Evolutionary conservation across 352 stramenopile genomes (phyloP), one percentile per base, ranked within the genome.

Genomic region (Phytopythium boreale): DNA sequence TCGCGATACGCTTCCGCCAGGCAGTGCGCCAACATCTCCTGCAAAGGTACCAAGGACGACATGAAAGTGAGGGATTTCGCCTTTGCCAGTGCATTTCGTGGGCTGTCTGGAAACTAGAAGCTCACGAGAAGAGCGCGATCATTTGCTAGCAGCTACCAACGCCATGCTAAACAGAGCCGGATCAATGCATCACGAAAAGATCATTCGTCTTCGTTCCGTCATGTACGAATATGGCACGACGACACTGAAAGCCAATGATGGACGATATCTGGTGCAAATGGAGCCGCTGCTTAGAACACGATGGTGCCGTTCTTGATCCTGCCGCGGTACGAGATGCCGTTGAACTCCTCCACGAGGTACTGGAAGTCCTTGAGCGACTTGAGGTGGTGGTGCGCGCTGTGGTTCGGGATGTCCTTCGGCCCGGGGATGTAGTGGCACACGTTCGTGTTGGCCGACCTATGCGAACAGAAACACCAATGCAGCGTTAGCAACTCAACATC

Each of bases 321-420:
- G 49, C 75, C 72, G 22, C 83, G 81, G 56, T 92, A 92, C 31
- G 83, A 92, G 27, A 90, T 81, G 50, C 83, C 80, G 60, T 92
- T 90, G 60, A 89, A 89, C 41, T 89, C 81, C 56, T 92, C 81
- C 27, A 92, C 60, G 15, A 92, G 70, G 55, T 81, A 82, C 70
- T 89, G 79, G 37, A 89, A 87, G 41, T 92, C 78, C 36, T 65
- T 72, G 46, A 92, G 66, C 17, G 69, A 67, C 3, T 72, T 82
- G 43, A 92, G 66, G 39, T 88, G 81, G 61, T 89, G 89, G 64
- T 92, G 79, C 19, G 84, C 84, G 44, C 70, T 89, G 69, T 92
- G 81, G 70, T 92, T 92, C 22, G 84, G 81, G 12, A 90, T 87
- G 20, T 75, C 81, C 59, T 79, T 88, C 26, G 77, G 69, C 0